Percentiles rank a stretch among this genome's conserved stretches.
Evolutionary conservation across 1,284 basidiomycete species (phyloP).

Genomic region (Ceratobasidium sp.): DNA sequence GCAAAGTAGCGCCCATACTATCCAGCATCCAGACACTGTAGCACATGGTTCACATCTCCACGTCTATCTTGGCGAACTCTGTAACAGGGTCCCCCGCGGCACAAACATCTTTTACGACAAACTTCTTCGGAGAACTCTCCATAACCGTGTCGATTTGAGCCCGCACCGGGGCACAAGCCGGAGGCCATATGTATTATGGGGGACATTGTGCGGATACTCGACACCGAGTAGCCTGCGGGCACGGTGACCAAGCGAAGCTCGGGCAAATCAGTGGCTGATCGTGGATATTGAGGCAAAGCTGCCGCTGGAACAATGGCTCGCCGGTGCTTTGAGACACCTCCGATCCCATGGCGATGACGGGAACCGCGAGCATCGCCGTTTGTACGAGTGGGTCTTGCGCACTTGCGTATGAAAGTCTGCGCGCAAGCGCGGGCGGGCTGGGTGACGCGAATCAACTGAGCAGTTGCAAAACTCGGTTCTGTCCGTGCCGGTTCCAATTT

Average conservation of each 20-base stretch:
- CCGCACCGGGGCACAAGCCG: neutral
- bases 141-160: neutral
- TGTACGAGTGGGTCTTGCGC: neutral
- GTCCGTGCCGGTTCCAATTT: neutral
- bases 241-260: neutral
- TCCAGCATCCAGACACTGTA: neutral
- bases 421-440: no score
- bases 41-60: neutral
- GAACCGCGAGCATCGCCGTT: neutral
- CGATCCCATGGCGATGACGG: neutral
- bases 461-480: neutral
- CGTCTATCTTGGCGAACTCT: neutral
- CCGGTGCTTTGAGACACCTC: neutral
- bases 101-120: neutral
- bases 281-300: conserved; percentile 9
- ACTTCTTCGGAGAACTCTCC: neutral
- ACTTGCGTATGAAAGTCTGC: neutral
- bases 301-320: neutral
- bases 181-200: neutral
- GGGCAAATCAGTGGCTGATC: neutral
- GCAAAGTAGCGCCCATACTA: neutral
- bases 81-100: neutral
- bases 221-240: neutral
- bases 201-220: conserved; percentile 1
- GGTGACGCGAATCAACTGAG: neutral